A percentile compares a stretch with the other conserved stretches of the same genome.
Evolutionary conservation across 1,284 basidiomycete species (phyloP).

Genomic region (Ceratorhiza oryzae-sativae): DNA sequence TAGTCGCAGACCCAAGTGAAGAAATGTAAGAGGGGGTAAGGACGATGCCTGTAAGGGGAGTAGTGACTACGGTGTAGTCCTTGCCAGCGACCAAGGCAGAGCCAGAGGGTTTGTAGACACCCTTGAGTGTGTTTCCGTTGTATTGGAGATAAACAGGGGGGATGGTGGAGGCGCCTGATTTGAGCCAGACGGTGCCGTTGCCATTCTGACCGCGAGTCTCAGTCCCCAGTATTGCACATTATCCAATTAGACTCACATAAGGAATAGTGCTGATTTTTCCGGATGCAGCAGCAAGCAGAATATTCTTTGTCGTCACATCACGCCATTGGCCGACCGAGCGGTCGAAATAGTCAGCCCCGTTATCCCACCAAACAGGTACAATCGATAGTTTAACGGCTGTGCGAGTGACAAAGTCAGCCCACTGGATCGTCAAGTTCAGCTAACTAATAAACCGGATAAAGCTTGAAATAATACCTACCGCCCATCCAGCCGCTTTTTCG

Average conservation of each 20-base stretch:
- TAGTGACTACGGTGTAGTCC: conserved; percentile 33
- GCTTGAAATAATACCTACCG: conserved; percentile 14
- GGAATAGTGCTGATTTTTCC: conserved; percentile 38
- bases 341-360: conserved; percentile 37
- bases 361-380: conserved; percentile 40
- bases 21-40: conserved; percentile 35
- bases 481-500: conserved; percentile 40
- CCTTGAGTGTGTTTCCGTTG: conserved; percentile 40
- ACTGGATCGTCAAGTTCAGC: neutral
- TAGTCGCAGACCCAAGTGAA: conserved; percentile 3
- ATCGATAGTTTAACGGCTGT: conserved; percentile 32
- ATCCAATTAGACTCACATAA: conserved; percentile 14
- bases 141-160: conserved; percentile 32
- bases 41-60: conserved; percentile 30
- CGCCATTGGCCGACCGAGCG: conserved; percentile 33
- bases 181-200: conserved; percentile 39
- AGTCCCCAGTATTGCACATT: neutral
- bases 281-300: conserved; percentile 32
- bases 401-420: conserved; percentile 37
- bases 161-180: conserved; percentile 16
- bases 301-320: conserved; percentile 37
- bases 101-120: conserved; percentile 27
- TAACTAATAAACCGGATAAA: neutral
- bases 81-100: conserved; percentile 25
- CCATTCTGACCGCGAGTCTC: conserved; percentile 14